Percentiles rank a stretch among this genome's conserved stretches.
Conservation (phyloP, 768 basidiomycete species). For the Boletales sp. region DNA sequence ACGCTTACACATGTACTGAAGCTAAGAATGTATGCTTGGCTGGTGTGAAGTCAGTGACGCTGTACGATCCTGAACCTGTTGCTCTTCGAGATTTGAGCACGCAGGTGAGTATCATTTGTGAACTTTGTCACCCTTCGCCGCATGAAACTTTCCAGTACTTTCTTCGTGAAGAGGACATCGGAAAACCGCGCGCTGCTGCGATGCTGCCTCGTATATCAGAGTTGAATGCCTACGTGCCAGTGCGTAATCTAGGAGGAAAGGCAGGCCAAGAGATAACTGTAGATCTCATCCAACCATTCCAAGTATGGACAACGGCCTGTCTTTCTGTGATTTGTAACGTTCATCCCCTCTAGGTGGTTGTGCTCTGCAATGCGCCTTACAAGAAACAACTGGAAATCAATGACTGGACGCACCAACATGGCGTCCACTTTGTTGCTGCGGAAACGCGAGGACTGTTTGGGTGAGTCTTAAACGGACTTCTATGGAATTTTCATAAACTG, state of each 20-base stretch:
- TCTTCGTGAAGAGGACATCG: constrained; percentile 82
- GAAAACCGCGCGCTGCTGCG: constrained; percentile 82
- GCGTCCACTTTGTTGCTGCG: constrained; percentile 87
- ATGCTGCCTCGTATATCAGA: constrained; percentile 89
- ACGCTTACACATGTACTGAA: constrained; percentile 9
- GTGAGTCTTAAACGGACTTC: constrained; percentile 39
- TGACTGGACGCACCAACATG: constrained; percentile 88
- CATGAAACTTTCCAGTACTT: constrained; percentile 67
- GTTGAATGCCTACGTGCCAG: constrained; percentile 94
- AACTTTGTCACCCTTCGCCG: not conserved
- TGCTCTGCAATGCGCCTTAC: constrained; percentile 75
- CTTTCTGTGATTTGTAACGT: constrained; percentile 5
- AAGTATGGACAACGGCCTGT: constrained; percentile 47
- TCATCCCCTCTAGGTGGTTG: constrained; percentile 66
- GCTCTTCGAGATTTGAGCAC: constrained; percentile 88
- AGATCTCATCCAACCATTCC: constrained; percentile 83
- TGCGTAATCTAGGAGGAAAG: constrained; percentile 77
- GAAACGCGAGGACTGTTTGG: constrained; percentile 94
- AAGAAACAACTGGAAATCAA: constrained; percentile 92
- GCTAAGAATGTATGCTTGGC: constrained; percentile 95
- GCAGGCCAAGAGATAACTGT: constrained; percentile 74
- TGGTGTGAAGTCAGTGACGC: constrained; percentile 95
- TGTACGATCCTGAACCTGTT: constrained; percentile 91
- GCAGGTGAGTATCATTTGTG: constrained; percentile 52
- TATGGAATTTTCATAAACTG: constrained; percentile 1